These are phyloP conservation scores for Agrostemma githago DNA, from an alignment of 148 eudicot species.

Conservation along the genomic window DNA sequence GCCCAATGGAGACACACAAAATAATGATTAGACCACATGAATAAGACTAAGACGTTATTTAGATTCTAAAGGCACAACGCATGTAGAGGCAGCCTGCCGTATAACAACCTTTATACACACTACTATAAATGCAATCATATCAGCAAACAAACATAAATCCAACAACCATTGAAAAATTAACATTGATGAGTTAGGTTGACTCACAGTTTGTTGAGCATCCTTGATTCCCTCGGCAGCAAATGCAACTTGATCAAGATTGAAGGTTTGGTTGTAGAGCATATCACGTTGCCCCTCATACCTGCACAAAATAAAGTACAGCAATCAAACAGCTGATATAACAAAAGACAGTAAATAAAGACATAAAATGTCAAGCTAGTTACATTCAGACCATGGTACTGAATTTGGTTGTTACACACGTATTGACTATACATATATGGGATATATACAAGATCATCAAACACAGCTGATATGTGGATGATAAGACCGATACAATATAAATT, in stretches of 20 bases:
- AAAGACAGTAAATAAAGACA: background rate
- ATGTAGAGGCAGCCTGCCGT: background rate
- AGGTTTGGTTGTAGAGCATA: constrained; percentile 96
- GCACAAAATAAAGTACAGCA: constrained; percentile 23
- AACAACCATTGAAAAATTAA: background rate
- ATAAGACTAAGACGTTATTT: background rate
- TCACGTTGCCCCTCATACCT: constrained; percentile 99
- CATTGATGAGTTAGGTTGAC: constrained; percentile 20
- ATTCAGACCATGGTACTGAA: background rate
- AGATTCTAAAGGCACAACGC: background rate
- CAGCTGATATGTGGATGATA: too few relatives aligned
- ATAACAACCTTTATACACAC: background rate
- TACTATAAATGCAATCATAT: background rate
- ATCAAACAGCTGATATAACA: background rate
- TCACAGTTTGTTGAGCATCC: constrained; percentile 98
- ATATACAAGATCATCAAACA: too few relatives aligned
- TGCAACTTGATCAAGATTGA: constrained; percentile 90
- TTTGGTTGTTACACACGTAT: background rate
- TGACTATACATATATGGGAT: background rate
- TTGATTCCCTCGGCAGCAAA: constrained; percentile 94
- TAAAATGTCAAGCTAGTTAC: background rate
- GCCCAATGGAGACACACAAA: too few relatives aligned
- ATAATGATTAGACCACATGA: background rate
- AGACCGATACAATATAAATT: too few relatives aligned
- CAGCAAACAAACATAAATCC: background rate